Conservation (phyloP, 495 filamentous ascomycete species). For the Tuber microsphaerosporum region DNA sequence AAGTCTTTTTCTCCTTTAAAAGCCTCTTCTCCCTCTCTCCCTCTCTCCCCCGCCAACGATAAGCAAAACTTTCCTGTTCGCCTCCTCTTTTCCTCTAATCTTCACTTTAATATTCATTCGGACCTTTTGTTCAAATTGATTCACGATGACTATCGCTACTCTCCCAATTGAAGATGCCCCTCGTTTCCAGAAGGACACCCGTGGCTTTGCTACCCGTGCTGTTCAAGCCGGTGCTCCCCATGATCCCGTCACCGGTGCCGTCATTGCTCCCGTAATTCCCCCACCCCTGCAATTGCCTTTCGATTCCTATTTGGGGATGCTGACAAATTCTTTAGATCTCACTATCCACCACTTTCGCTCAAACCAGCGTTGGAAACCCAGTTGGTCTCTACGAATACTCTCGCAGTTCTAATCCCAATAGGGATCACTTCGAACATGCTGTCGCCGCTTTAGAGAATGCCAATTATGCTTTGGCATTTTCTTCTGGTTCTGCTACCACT, state of each 20-base stretch:
- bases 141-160: slow-evolving; percentile 24
- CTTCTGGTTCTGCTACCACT: slow-evolving; percentile 89
- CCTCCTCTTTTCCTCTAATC: not conserved
- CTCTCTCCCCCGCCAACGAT: not conserved
- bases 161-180: slow-evolving; percentile 26
- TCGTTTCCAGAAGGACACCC: slow-evolving; percentile 34
- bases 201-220: slow-evolving; percentile 75
- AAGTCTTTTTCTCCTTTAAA: not conserved
- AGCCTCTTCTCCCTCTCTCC: not conserved
- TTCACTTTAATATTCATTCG: not conserved
- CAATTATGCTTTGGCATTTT: slow-evolving; percentile 87
- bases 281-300: not conserved
- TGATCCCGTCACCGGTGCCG: slow-evolving; percentile 84
- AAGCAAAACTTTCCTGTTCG: not conserved
- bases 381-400: slow-evolving; percentile 85
- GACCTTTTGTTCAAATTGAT: not conserved
- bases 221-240: slow-evolving; percentile 88
- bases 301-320: not conserved
- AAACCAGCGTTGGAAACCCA: slow-evolving; percentile 75
- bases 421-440: slow-evolving; percentile 85
- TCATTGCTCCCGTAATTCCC: slow-evolving; percentile 68
- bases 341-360: slow-evolving; percentile 87
- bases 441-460: slow-evolving; percentile 88
- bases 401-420: slow-evolving; percentile 85
- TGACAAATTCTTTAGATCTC: slow-evolving; percentile 61